Evolutionary conservation across 1,284 basidiomycete species (phyloP), one percentile per base, ranked within the genome.

Genomic region (Rhodofomes roseus): DNA sequence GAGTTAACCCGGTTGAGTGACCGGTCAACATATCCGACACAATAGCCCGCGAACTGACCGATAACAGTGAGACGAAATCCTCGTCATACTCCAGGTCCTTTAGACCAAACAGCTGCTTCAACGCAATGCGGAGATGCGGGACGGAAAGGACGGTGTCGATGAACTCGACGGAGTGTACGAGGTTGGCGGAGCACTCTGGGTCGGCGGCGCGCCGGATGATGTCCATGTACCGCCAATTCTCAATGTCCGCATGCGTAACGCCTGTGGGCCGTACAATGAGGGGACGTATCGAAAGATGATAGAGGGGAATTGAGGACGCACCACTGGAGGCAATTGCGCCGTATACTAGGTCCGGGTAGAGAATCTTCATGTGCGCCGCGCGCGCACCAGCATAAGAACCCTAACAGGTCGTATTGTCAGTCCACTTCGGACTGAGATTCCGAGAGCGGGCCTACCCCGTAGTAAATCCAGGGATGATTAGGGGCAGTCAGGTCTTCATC

Each of bases 341-440:
- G 73, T 84, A 96, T 4, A 96, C 92, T 12, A 96, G 79, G 27
- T 96, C 85, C 0, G 95, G 95, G 68, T 94, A 94, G 11, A 95
- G 78, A 34, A 93, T 77, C 54, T 85, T 87, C 90, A 98, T 95
- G 69, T 98, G 94, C 0, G 96, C 96, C 0, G 95, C 89, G 18
- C 96, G 87, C 4, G 94, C 96, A 54, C 96, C 96, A 6, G 96
- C 95, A 69, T 98, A 96, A 0, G 90, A 92, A 12, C 90, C 91
- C 89, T 89, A 58, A 31, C 31, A 48, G 54, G 50, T 23, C 18
- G 9, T 27, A 31, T 25, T 23, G 55, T 46, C 14, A 36, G 7
- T n/a, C 22, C 7, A 27, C 16, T 36, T 14, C 27, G 22, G 9
- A 37, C 16, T 44, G 41, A 4, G 12, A 4, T 16, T 8, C 25